Evolutionary conservation across 306 rosid species (phyloP).

Genomic region (Hippophae rhamnoides): DNA sequence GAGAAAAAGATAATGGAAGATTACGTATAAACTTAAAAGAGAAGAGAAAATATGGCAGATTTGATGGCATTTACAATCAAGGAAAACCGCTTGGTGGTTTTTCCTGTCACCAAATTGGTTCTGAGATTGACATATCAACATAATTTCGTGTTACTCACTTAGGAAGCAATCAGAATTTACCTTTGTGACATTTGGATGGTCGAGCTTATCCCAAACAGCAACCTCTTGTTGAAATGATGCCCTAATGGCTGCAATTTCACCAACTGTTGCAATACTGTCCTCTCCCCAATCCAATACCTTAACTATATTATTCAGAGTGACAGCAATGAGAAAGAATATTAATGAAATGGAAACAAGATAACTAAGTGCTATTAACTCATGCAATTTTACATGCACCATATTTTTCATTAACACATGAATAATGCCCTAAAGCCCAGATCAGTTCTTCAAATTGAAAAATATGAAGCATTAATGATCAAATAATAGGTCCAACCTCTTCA

Average conservation of each 20-base stretch:
- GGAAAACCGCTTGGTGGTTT: no score
- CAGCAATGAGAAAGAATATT: not conserved
- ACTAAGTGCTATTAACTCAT: not conserved
- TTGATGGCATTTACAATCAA: no score
- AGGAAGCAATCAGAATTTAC: slow-evolving; percentile 15
- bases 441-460: no score
- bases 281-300: slow-evolving; percentile 50
- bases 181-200: slow-evolving; percentile 59
- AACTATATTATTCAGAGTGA: slow-evolving; percentile 29
- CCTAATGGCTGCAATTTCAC: slow-evolving; percentile 37
- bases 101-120: no score
- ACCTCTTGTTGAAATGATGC: slow-evolving; percentile 47
- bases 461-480: no score
- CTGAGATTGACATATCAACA: no score
- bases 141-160: not conserved
- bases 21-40: no score
- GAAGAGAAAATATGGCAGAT: no score
- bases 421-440: no score
- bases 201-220: slow-evolving; percentile 57
- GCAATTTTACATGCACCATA: not conserved
- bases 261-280: slow-evolving; percentile 33
- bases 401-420: no score
- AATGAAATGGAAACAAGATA: not conserved
- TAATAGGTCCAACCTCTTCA: no score
- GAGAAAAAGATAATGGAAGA: no score